These are phyloP conservation scores for Colletotrichum ledebouriae DNA, from an alignment of 2,329 filamentous ascomycete genomes.

Conservation along the genomic window DNA sequence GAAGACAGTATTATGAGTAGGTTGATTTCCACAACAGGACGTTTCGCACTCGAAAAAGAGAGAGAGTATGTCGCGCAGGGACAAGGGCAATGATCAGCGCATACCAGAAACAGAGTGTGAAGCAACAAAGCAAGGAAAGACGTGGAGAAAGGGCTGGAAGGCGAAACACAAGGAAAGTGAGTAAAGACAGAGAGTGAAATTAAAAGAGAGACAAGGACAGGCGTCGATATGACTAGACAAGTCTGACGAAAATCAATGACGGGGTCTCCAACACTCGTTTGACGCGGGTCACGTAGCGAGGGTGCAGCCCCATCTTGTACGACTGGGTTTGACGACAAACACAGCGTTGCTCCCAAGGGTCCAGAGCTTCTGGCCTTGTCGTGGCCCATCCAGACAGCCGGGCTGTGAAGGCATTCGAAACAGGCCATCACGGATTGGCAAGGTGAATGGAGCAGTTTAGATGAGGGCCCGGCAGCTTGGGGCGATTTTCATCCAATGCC, in stretches of 20 bases:
- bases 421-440: slow-evolving; percentile 23
- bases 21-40: neutral
- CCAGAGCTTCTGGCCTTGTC: slow-evolving; percentile 29
- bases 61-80: slow-evolving; percentile 1
- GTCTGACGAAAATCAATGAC: slow-evolving; percentile 21
- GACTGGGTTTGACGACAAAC: slow-evolving; percentile 18
- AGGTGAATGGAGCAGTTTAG: slow-evolving; percentile 18
- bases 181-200: slow-evolving; percentile 15
- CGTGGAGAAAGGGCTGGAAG: slow-evolving; percentile 19
- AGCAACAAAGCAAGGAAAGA: slow-evolving; percentile 21
- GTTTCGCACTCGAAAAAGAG: slow-evolving; percentile 19
- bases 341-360: neutral
- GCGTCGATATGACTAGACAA: slow-evolving; percentile 37
- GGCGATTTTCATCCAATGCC: slow-evolving; percentile 30
- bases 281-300: slow-evolving; percentile 20
- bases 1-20: slow-evolving; percentile 27
- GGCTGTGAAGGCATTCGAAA: slow-evolving; percentile 41
- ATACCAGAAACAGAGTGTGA: slow-evolving; percentile 26
- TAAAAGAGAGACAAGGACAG: slow-evolving; percentile 23
- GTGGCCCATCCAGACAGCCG: slow-evolving; percentile 31
- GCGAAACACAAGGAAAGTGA: slow-evolving; percentile 29
- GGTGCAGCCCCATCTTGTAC: slow-evolving; percentile 39
- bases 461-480: slow-evolving; percentile 33
- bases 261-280: slow-evolving; percentile 33
- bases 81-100: slow-evolving; percentile 27